These are phyloP conservation scores for Cubamyces sp. DNA, from an alignment of 768 basidiomycete species.

Conservation along the genomic window DNA sequence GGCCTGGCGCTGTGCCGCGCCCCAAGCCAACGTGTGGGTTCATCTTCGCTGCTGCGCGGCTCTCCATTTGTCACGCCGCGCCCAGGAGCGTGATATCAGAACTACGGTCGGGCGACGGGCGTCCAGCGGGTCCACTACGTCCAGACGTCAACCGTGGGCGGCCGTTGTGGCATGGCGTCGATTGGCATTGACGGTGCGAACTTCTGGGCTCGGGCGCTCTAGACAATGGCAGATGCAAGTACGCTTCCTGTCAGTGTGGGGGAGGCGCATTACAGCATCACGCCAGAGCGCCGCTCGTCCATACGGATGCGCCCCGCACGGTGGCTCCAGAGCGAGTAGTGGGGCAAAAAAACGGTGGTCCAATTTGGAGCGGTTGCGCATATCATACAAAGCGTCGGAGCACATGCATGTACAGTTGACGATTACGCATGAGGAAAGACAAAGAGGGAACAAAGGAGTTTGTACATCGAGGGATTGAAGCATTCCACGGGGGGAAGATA, in stretches of 20 bases:
- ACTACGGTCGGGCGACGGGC: not conserved
- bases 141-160: not conserved
- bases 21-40: not conserved
- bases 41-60: not conserved
- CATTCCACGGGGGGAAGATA: not conserved
- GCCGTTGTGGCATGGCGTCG: constrained; percentile 4
- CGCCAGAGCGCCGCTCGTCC: too few species aligned
- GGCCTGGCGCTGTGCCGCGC: too few species aligned
- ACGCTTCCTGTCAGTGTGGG: not conserved
- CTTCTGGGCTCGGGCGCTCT: too few species aligned
- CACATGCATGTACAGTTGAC: not conserved
- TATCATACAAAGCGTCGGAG: constrained; percentile 17
- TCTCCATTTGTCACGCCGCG: not conserved
- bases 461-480: constrained; percentile 3
- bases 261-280: too few species aligned
- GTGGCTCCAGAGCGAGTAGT: too few species aligned
- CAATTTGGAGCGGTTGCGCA: constrained; percentile 1
- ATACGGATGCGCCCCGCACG: not conserved
- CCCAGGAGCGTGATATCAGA: constrained; percentile 3
- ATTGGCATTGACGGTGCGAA: constrained; percentile 2
- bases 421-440: constrained; percentile 6
- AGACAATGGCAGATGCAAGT: not conserved
- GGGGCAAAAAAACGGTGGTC: not conserved
- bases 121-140: constrained; percentile 1
- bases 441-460: constrained; percentile 8